Percentiles rank a stretch among this genome's conserved stretches.
Evolutionary conservation across 768 basidiomycete genomes (phyloP).

Genomic region (Trametopsis cervina): DNA sequence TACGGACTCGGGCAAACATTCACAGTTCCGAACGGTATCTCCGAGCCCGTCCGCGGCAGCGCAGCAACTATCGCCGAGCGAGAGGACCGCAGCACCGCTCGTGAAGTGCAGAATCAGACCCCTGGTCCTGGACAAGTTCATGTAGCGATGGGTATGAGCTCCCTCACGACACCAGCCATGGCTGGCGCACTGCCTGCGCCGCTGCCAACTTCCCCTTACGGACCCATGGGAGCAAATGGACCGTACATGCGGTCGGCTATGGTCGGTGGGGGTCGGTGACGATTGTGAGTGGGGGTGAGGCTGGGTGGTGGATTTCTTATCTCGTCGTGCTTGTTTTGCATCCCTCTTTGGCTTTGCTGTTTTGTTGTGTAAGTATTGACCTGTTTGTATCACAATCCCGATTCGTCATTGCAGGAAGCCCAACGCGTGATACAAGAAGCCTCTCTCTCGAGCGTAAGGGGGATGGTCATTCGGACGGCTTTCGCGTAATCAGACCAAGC

Average conservation of each 20-base stretch:
- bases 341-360: neutral
- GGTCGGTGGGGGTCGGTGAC: constrained; percentile 23
- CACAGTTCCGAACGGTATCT: constrained; percentile 55
- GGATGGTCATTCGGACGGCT: too few relatives aligned
- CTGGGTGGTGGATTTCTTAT: neutral
- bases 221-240: constrained; percentile 53
- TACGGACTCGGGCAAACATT: constrained; percentile 83
- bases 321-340: constrained; percentile 10
- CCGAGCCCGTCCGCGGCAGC: constrained; percentile 60
- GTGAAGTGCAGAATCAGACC: constrained; percentile 50
- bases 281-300: neutral
- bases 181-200: constrained; percentile 35
- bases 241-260: constrained; percentile 62
- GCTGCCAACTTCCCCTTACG: constrained; percentile 49
- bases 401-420: too few relatives aligned
- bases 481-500: too few relatives aligned
- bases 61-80: constrained; percentile 73
- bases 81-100: constrained; percentile 51
- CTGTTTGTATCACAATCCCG: constrained; percentile 8
- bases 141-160: constrained; percentile 41
- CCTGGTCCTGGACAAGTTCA: constrained; percentile 40
- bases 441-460: too few relatives aligned
- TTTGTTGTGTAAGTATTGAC: constrained; percentile 6
- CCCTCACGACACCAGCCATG: constrained; percentile 34
- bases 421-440: too few relatives aligned